Evolutionary conservation across 148 eudicot species (phyloP), one percentile per base, ranked within the genome.

Genomic region (Rhododendron simsii): DNA sequence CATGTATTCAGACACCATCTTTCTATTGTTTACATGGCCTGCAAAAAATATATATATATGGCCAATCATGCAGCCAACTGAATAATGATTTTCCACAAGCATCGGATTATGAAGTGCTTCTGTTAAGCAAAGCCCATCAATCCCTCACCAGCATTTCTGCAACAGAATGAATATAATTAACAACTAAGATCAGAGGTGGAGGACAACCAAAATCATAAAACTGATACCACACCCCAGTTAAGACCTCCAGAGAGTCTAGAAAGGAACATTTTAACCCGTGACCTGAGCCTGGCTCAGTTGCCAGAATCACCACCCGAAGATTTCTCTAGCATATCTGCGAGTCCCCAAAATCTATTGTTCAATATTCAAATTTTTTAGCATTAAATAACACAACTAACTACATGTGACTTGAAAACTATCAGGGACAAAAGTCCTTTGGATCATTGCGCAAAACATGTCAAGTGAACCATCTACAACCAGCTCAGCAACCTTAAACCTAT

Each of bases 111-210:
- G 90, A 87, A 89, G 88, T 87, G 94, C 92, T 87, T 90, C 94
- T 86, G 92, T 87, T 89, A 92, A 85, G 90, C 90, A 92, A 91
- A 89, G 90, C 91, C 91, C 92, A 93, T 89, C 87, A 90, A 86
- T 89, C 93, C 91, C 94, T 87, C 90, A 92, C 91, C 91, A 89
- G 96, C 93, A 92, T 89, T 89, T 94, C 94, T 94, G 94, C 94
- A 94, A 89, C 93, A 94, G 91, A 92, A 89, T 86, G 89, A 90
- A 92, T 91, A 84, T 85, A 87, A 92, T 91, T 91, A 91, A 90
- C 87, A 88, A 90, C 87, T 80, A 85, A 78, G 89, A 80, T 59
- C 76, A 85, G 86, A 83, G 89, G 88, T 84, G 85, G 91, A 88
- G 89, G 89, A 89, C 85, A 92, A 85, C 55, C 81, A 88, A 90